These are phyloP conservation scores for Camelina neglecta DNA, from an alignment of 345 rosid species.

Conservation along the genomic window DNA sequence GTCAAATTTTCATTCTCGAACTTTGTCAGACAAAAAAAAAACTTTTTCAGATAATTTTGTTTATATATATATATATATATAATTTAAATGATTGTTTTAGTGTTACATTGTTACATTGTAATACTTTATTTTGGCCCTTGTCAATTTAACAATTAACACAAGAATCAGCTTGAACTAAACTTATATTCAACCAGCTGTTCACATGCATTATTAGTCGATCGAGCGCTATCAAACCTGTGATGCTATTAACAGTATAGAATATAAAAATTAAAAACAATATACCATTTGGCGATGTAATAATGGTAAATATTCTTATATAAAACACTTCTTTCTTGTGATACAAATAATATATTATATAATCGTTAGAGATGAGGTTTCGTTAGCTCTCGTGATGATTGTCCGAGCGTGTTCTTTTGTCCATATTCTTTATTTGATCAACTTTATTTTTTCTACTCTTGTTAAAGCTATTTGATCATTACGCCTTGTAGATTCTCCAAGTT, in stretches of 20 bases:
- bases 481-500: conserved; percentile 48
- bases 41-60: neutral
- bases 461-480: conserved; percentile 45
- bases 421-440: conserved; percentile 45
- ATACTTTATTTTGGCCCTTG: neutral
- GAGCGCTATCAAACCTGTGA: no score
- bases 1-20: neutral
- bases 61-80: neutral
- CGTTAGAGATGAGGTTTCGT: conserved; percentile 38
- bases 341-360: conserved; percentile 37
- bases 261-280: no score
- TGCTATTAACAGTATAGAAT: no score
- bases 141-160: neutral
- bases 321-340: conserved; percentile 18
- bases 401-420: conserved; percentile 47
- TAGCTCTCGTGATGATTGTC: conserved; percentile 47
- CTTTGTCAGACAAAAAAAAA: neutral
- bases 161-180: no score
- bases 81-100: neutral
- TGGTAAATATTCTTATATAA: neutral
- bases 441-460: conserved; percentile 42
- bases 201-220: no score
- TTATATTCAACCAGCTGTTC: no score
- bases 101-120: no score
- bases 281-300: conserved; percentile 1